A percentile compares a stretch with the other conserved stretches of the same genome.
phyloP scores from a whole-genome alignment of 495 filamentous ascomycete genomes.

The Aspergillus haitiensis region DNA sequence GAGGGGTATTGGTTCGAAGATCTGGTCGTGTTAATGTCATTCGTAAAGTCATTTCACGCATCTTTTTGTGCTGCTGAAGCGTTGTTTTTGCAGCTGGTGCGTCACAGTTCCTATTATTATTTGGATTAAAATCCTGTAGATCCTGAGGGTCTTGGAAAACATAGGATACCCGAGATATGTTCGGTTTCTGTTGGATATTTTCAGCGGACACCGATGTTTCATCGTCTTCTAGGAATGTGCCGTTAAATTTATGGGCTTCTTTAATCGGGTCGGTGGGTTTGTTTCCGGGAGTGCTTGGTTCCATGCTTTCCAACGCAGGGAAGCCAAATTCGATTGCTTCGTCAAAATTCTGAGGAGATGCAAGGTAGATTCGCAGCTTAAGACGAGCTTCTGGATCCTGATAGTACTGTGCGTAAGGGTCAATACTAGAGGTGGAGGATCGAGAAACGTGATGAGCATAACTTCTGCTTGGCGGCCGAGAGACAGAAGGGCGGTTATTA shows the following conservation, averaged over 20 bases:
- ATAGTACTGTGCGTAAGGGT: constrained; percentile 77
- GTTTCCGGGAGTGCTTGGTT: constrained; percentile 31
- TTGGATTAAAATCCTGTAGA: constrained; percentile 3
- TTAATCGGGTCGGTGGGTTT: constrained; percentile 12
- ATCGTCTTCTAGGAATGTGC: constrained; percentile 45
- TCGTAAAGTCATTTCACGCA: constrained; percentile 87
- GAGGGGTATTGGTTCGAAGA: constrained; percentile 60
- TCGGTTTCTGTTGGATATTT: constrained; percentile 30
- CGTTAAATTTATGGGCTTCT: constrained; percentile 21
- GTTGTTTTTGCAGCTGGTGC: constrained; percentile 22
- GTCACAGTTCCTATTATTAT: constrained; percentile 23
- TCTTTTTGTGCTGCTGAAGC: constrained; percentile 27
- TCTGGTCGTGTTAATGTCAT: constrained; percentile 94
- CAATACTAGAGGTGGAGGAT: constrained; percentile 58
- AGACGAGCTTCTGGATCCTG: constrained; percentile 87
- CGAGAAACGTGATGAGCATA: constrained; percentile 29
- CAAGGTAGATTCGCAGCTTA: constrained; percentile 83
- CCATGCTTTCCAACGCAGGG: constrained; percentile 57
- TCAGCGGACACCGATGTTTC: constrained; percentile 37
- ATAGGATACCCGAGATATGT: constrained; percentile 27
- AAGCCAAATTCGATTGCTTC: constrained; percentile 94
- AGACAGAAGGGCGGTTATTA: constrained; percentile 47
- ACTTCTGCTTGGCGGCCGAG: constrained; percentile 32
- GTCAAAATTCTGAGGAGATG: constrained; percentile 92
- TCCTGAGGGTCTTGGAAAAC: constrained; percentile 37